Conservation (phyloP, 495 filamentous ascomycete genomes). For the Penicillium argentinense region DNA sequence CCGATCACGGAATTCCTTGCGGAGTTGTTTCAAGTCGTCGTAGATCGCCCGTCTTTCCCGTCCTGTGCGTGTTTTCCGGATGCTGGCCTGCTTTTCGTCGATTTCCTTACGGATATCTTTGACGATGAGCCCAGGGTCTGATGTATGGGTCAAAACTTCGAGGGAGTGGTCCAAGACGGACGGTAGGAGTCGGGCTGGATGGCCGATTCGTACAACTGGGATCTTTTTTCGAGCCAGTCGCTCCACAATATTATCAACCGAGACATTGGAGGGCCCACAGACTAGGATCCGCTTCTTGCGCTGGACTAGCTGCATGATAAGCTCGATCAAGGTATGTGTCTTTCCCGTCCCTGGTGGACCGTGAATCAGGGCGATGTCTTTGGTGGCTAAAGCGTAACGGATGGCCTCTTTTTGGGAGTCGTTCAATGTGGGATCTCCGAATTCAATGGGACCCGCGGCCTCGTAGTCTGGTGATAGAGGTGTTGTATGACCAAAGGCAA, state of each 20-base stretch:
- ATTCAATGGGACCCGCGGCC: slow-evolving; percentile 62
- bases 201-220: slow-evolving; percentile 85
- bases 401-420: slow-evolving; percentile 91
- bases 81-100: slow-evolving; percentile 84
- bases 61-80: slow-evolving; percentile 81
- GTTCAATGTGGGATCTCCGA: slow-evolving; percentile 79
- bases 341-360: slow-evolving; percentile 97
- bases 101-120: slow-evolving; percentile 89
- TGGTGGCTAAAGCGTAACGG: slow-evolving; percentile 77
- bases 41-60: slow-evolving; percentile 82
- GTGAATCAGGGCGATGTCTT: slow-evolving; percentile 89
- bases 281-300: slow-evolving; percentile 76
- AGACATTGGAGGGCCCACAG: slow-evolving; percentile 94
- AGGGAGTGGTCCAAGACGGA: slow-evolving; percentile 86
- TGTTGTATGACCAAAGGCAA: slow-evolving; percentile 69
- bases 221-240: slow-evolving; percentile 79
- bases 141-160: slow-evolving; percentile 89
- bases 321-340: slow-evolving; percentile 93
- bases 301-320: slow-evolving; percentile 82
- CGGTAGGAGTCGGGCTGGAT: slow-evolving; percentile 88
- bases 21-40: slow-evolving; percentile 75
- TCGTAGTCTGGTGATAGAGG: slow-evolving; percentile 47
- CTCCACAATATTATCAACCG: slow-evolving; percentile 98
- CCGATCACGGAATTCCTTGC: slow-evolving; percentile 85
- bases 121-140: slow-evolving; percentile 87